Evolutionary conservation across 179 eudicot species (phyloP), one percentile per base, ranked within the genome.

Genomic region (Patellifolia procumbens): DNA sequence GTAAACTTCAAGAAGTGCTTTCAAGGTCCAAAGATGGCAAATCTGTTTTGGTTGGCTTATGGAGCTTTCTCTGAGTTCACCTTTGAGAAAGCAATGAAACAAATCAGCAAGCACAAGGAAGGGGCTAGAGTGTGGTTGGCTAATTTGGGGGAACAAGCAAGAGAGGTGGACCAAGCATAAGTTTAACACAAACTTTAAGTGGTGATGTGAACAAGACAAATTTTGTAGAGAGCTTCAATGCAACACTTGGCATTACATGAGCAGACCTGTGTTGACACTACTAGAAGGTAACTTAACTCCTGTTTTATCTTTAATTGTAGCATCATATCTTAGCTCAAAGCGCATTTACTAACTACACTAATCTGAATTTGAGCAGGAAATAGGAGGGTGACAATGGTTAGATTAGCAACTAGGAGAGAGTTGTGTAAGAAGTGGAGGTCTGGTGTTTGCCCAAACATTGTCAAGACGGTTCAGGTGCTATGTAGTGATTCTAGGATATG

Each of bases 161-260:
- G 4, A 32, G 4, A 43, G n/a, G 4, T 68, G 74, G 59, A 19
- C 55, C 0, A 76, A 29, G 17, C 68, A 68, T 4, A 43, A 3
- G 0, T 35, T 53, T 28, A 51, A 17, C 9, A 43, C 64, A 0
- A 1, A 5, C 0, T 0, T 76, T 1, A 55, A 49, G 7, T 55
- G 9, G n/a, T 43, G 74, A 69, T 32, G 51, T 58, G 1, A 77
- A 69, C 19, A 68, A 73, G 0, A 45, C 58, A 0, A 77, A 59
- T 13, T 75, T 66, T 66, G 65, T 53, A 5, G 29, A 66, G 4
- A 24, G 52, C 8, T 75, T 76, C 7, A 77, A 77, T 32, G n/a
- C 55, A 0, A 58, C 58, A 0, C 10, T 60, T 0, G 80, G 74
- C 0, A 28, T 22, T 4, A 77, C 3, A 59, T 69, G 15, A 22